phyloP scores from a whole-genome alignment of 106 monocot species.

The Dendrobium catenatum region DNA sequence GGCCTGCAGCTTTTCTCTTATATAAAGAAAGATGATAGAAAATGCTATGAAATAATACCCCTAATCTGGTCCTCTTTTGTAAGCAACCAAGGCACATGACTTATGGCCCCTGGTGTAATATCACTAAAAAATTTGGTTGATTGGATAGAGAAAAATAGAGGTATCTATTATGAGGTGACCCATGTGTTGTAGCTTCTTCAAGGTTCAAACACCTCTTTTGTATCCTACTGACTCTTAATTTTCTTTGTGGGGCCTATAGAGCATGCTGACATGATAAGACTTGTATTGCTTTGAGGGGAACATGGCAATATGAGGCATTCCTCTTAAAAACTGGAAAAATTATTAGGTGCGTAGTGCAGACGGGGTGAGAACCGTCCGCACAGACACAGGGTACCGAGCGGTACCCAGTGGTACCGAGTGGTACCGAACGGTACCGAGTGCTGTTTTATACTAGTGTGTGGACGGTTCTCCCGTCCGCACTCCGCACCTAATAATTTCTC shows the following conservation, averaged over 20 bases:
- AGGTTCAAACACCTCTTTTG: neutral
- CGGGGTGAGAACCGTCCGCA: too few species aligned
- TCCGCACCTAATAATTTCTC: too few species aligned
- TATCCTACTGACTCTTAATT: neutral
- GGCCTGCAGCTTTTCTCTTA: neutral
- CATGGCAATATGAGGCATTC: neutral
- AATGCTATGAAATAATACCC: conserved; percentile 4
- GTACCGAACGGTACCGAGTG: too few species aligned
- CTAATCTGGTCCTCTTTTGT: neutral
- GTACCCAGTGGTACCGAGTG: too few species aligned
- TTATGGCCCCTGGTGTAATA: neutral
- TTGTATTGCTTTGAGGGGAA: neutral
- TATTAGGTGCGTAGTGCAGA: too few species aligned
- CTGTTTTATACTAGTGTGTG: too few species aligned
- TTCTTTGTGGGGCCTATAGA: neutral
- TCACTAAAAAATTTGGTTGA: neutral
- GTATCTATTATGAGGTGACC: neutral
- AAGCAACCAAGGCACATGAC: neutral
- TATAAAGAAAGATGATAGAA: neutral
- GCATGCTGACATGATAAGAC: neutral
- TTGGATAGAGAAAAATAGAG: neutral
- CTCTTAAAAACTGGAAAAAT: too few species aligned
- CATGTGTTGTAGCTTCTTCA: neutral
- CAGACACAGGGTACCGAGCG: too few species aligned
- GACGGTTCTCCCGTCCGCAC: too few species aligned